These are phyloP conservation scores for Salvia splendens DNA, from an alignment of 257 asterid species.

Conservation along the genomic window DNA sequence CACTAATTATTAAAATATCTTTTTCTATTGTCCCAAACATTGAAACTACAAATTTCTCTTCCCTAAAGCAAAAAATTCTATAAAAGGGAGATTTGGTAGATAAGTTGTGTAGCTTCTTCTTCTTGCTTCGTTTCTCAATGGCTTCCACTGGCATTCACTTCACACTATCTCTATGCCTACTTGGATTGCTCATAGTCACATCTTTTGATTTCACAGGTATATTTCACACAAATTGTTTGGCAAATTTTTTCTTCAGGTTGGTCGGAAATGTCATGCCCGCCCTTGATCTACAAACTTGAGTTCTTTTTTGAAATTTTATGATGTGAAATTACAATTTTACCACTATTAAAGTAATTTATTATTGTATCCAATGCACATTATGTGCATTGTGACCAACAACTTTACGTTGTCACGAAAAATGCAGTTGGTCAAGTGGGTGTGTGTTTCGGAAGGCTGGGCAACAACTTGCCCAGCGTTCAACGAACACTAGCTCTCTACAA, in stretches of 20 bases:
- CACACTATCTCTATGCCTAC: background rate
- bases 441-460: constrained; percentile 11
- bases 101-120: background rate
- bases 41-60: background rate
- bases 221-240: background rate
- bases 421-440: constrained; percentile 9
- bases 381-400: no score
- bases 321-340: no score
- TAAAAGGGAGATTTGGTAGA: background rate
- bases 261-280: no score
- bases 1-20: background rate
- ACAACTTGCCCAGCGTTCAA: background rate
- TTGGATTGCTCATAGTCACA: background rate
- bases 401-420: background rate
- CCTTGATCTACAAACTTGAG: no score
- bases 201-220: background rate
- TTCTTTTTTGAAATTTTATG: no score
- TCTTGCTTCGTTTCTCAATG: background rate
- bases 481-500: constrained; percentile 5
- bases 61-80: background rate
- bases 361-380: no score
- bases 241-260: no score
- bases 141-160: background rate
- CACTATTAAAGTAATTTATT: no score
- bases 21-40: background rate